Conservation (phyloP, 371 early-diverging fungal species). For the Mycotypha africana region DNA sequence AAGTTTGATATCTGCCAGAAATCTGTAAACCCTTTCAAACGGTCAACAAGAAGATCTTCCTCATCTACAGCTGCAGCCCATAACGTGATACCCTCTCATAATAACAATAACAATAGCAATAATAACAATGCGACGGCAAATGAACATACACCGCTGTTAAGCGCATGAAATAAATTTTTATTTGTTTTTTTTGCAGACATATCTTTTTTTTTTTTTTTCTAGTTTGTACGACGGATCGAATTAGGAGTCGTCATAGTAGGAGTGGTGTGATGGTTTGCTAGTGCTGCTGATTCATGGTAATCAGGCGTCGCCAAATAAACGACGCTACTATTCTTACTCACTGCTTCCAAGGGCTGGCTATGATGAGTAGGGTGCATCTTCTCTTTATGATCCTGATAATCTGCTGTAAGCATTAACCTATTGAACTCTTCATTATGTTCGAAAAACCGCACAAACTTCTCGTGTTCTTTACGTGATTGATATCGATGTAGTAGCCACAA, state of each 20-base stretch:
- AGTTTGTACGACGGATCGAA: too few relatives aligned
- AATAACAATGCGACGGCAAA: too few relatives aligned
- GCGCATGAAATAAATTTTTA: constrained; percentile 17
- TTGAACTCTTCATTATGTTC: constrained; percentile 17
- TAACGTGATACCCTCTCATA: too few relatives aligned
- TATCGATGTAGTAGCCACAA: constrained; percentile 25
- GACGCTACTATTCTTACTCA: constrained; percentile 21
- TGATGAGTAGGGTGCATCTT: too few relatives aligned
- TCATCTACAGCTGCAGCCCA: too few relatives aligned
- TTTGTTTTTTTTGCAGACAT: too few relatives aligned
- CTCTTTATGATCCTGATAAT: neutral
- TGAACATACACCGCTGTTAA: constrained; percentile 39
- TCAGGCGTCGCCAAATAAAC: constrained; percentile 35
- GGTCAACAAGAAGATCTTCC: too few relatives aligned
- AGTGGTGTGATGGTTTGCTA: too few relatives aligned
- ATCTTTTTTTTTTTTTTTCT: too few relatives aligned
- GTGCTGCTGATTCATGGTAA: constrained; percentile 27
- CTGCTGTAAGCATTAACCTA: neutral
- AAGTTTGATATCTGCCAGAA: constrained; percentile 43
- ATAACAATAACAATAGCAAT: too few relatives aligned
- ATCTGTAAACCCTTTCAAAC: constrained; percentile 10
- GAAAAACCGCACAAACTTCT: constrained; percentile 18
- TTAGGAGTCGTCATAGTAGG: too few relatives aligned
- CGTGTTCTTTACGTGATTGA: constrained; percentile 22
- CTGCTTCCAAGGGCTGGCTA: too few relatives aligned